A percentile compares a stretch with the other conserved stretches of the same genome.
Conservation (phyloP, 2,329 filamentous ascomycete species). For the Fusarium begoniae region DNA sequence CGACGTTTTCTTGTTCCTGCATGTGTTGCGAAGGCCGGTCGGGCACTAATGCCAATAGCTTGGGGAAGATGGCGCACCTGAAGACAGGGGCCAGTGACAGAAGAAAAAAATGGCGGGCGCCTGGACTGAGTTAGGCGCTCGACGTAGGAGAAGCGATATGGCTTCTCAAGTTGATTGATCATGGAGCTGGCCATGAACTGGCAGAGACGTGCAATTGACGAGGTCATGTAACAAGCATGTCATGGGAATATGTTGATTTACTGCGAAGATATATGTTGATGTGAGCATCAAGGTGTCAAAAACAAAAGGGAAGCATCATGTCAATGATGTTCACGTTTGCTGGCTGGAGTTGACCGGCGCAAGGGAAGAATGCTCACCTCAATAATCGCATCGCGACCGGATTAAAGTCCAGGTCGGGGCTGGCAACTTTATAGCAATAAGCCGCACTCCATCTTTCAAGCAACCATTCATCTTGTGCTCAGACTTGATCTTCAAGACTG, state of each 20-base stretch:
- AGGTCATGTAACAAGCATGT: neutral
- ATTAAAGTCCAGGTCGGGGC: neutral
- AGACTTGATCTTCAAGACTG: neutral
- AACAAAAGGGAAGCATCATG: neutral
- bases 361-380: neutral
- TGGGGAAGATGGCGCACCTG: neutral
- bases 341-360: neutral
- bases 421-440: neutral
- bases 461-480: neutral
- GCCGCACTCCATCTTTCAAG: neutral
- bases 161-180: neutral
- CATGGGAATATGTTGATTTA: no score
- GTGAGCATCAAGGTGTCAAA: no score
- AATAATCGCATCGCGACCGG: neutral
- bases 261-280: fast-evolving
- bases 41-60: neutral
- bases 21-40: neutral
- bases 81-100: neutral
- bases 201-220: neutral
- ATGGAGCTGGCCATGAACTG: neutral
- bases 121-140: neutral
- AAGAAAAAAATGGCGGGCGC: neutral
- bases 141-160: neutral
- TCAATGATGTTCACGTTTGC: neutral
- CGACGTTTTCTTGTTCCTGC: neutral